These are phyloP conservation scores for Termitomyces titanicus DNA, from an alignment of 768 basidiomycete species.

Conservation along the genomic window DNA sequence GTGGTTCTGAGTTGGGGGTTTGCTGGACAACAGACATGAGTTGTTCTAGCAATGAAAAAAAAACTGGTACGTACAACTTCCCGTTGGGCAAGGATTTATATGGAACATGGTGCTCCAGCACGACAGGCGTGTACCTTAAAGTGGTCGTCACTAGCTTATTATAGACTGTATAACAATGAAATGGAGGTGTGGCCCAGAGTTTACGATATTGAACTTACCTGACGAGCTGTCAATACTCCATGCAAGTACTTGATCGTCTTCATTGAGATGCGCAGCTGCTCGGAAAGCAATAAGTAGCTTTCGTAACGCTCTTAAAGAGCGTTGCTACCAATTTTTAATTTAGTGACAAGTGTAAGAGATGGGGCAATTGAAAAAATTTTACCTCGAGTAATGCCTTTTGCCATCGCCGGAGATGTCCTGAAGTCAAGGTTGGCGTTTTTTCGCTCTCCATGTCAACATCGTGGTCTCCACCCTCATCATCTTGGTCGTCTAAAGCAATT, in stretches of 20 bases:
- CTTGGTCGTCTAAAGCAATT: conserved; percentile 42
- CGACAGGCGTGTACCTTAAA: conserved; percentile 85
- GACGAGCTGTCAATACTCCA: conserved; percentile 85
- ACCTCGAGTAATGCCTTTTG: conserved; percentile 88
- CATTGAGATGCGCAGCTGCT: conserved; percentile 86
- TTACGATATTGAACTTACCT: conserved; percentile 39
- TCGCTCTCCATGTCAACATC: conserved; percentile 48
- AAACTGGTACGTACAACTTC: conserved; percentile 63
- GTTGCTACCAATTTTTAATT: conserved; percentile 47
- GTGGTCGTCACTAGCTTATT: conserved; percentile 87
- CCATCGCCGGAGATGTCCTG: conserved; percentile 73
- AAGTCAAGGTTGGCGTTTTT: conserved; percentile 59
- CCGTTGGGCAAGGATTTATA: conserved; percentile 81
- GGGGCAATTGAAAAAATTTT: background rate
- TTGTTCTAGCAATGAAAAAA: conserved; percentile 1
- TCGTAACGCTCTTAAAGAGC: conserved; percentile 78
- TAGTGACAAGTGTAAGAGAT: background rate
- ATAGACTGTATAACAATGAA: conserved; percentile 59
- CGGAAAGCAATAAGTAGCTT: conserved; percentile 89
- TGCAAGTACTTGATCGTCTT: conserved; percentile 72
- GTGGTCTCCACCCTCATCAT: conserved; percentile 36
- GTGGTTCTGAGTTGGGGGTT: conserved; percentile 74
- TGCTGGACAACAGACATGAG: conserved; percentile 44
- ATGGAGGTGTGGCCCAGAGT: conserved; percentile 3
- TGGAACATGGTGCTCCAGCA: conserved; percentile 84